phyloP scores from a whole-genome alignment of 2,329 filamentous ascomycete species.

The Sporothrix humicola region DNA sequence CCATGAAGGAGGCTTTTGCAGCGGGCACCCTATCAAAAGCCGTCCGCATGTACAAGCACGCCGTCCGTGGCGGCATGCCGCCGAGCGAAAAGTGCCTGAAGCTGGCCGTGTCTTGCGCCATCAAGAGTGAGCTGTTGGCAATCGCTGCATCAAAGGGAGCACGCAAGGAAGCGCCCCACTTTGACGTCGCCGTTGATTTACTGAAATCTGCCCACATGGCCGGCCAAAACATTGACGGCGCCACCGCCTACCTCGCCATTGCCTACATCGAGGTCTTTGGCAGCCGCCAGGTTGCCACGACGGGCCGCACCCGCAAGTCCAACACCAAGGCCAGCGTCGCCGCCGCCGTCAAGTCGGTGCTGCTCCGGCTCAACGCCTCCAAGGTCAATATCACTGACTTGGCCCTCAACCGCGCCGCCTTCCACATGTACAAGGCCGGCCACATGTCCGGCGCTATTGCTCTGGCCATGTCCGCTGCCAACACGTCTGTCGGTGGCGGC shows the following conservation, averaged over 20 bases:
- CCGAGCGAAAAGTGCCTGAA: conserved; percentile 52
- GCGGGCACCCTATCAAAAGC: conserved; percentile 45
- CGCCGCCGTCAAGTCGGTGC: conserved; percentile 37
- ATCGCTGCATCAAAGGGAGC: not conserved
- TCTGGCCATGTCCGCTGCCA: conserved; percentile 42
- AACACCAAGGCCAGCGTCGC: conserved; percentile 37
- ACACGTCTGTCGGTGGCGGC: conserved; percentile 32
- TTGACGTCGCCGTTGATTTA: conserved; percentile 47
- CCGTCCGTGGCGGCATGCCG: conserved; percentile 45
- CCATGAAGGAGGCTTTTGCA: conserved; percentile 51
- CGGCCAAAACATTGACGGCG: conserved; percentile 52
- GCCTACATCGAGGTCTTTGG: conserved; percentile 47
- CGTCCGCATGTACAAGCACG: conserved; percentile 49
- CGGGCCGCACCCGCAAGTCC: not conserved
- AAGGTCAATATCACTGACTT: conserved; percentile 40
- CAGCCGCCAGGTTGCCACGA: not conserved
- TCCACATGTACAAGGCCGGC: conserved; percentile 41
- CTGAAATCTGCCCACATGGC: conserved; percentile 49
- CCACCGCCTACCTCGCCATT: conserved; percentile 50
- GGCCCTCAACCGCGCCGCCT: conserved; percentile 44
- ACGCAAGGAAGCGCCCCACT: not conserved
- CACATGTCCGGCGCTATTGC: conserved; percentile 42
- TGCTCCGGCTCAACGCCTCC: conserved; percentile 39
- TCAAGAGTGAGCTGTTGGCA: conserved; percentile 43
- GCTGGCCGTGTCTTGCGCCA: conserved; percentile 54